phyloP scores from a whole-genome alignment of 306 rosid genomes.

The Vachellia pachyceras region DNA sequence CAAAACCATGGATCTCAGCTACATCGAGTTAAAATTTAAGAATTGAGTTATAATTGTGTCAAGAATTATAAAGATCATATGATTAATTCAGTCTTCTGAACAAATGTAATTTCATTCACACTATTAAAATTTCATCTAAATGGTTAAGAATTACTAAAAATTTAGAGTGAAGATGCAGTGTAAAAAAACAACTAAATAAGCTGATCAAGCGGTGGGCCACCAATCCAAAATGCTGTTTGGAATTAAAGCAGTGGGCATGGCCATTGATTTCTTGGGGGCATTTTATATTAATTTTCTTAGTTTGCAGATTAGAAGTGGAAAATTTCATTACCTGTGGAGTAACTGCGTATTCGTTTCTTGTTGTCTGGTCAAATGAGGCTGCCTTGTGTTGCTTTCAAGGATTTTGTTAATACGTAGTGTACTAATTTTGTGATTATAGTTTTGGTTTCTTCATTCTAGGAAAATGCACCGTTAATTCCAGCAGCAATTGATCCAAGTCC shows the following conservation, averaged over 20 bases:
- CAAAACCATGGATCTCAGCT: too few relatives aligned
- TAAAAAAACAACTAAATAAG: too few relatives aligned
- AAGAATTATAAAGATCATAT: too few relatives aligned
- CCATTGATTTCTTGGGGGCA: constrained; percentile 25
- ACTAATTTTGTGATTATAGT: constrained; percentile 4
- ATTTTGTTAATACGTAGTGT: constrained; percentile 23
- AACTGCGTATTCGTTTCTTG: not conserved
- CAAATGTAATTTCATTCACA: too few relatives aligned
- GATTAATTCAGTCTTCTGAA: too few relatives aligned
- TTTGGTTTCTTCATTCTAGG: not conserved
- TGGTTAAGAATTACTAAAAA: too few relatives aligned
- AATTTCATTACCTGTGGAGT: not conserved
- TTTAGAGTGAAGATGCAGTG: too few relatives aligned
- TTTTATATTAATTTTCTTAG: not conserved
- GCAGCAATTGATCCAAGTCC: too few relatives aligned
- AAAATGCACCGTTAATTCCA: not conserved
- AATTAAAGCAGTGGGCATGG: constrained; percentile 41
- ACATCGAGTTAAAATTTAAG: too few relatives aligned
- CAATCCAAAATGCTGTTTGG: constrained; percentile 17
- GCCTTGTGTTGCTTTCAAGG: constrained; percentile 43
- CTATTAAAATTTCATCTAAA: too few relatives aligned
- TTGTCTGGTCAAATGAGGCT: constrained; percentile 46
- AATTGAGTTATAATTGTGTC: too few relatives aligned
- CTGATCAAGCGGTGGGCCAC: constrained; percentile 41
- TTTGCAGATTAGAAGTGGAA: not conserved